Base-by-base conservation (phyloP, 169 alveolate genomes). In the Cryptosporidium tyzzeri region DNA sequence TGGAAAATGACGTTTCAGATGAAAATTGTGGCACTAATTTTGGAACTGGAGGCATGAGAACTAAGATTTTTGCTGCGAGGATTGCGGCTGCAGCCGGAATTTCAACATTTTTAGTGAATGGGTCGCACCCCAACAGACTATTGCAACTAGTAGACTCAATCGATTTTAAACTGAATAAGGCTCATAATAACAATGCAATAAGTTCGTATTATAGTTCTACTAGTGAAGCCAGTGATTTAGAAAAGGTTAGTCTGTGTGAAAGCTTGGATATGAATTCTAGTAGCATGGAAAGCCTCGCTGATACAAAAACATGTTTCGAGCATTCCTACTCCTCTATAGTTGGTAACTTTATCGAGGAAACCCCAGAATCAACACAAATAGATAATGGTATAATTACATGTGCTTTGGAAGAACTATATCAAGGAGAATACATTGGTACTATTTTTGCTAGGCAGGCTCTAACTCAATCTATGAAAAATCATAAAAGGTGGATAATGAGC, bases 1-100 rank as follows among this genome's bases (percentile, higher is more conserved):
- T 73, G 92, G 61, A 62, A 53, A 80, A 80, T 62, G 89, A 59
- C 80, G 62, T 58, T 80, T 80, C 89, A 21, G 53, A 41, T 29
- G 92, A 69, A 55, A 59, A 84, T 23, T 37, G n/a, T 67, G 93
- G 85, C 3, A 65, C 80, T n/a, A 69, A 55, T 26, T 85, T 70
- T 71, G 94, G 94, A 26, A 92, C 94, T 9, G 94, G 94, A 23
- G 94, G 94, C 1, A 86, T 92, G 93, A 55, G 86, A 55, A 92
- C 93, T n/a, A 92, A 92, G 58, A 70, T 92, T n/a, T 44, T 69
- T 45, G 94, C 94, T 26, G 91, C 92, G 29, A 71, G 85, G 41
- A 69, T 89, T 18, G 94, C 94, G 31, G 92, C 92, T 23, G 87
- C 93, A 26, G 86, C 91, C 9, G 94, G 94, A 35, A 86, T 85